Percentiles rank a stretch among this genome's conserved stretches.
phyloP scores from a whole-genome alignment of 805 yeast species.

The Metschnikowia borealis region DNA sequence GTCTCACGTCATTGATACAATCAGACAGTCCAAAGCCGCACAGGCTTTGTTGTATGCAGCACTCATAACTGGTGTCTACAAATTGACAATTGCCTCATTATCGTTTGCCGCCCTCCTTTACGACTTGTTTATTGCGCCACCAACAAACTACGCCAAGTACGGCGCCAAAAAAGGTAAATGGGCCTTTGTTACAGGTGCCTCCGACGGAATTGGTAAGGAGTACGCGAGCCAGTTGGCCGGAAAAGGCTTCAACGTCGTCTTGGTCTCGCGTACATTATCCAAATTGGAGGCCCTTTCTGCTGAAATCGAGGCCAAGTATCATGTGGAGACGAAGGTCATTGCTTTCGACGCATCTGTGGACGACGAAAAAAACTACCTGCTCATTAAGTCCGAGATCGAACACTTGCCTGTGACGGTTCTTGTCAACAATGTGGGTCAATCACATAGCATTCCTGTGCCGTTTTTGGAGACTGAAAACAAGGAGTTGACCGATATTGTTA shows the following conservation, averaged over 20 bases:
- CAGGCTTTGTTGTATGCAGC: constrained; percentile 24
- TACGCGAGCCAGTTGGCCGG: constrained; percentile 81
- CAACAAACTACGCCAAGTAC: constrained; percentile 57
- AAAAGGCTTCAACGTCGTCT: constrained; percentile 76
- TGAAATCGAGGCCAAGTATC: constrained; percentile 57
- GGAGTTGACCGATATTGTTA: constrained; percentile 76
- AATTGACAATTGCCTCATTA: constrained; percentile 48
- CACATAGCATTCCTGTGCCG: constrained; percentile 94
- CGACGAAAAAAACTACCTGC: constrained; percentile 50
- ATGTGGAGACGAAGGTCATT: constrained; percentile 59
- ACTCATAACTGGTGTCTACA: constrained; percentile 59
- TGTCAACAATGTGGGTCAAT: constrained; percentile 90
- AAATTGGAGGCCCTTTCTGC: constrained; percentile 65
- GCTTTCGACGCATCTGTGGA: constrained; percentile 80
- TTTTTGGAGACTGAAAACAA: constrained; percentile 72
- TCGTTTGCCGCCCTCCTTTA: constrained; percentile 50
- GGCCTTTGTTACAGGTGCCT: constrained; percentile 97
- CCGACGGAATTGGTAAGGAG: constrained; percentile 97
- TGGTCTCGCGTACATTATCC: constrained; percentile 78
- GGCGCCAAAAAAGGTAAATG: constrained; percentile 74
- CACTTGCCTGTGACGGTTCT: constrained; percentile 66
- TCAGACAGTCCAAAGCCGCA: constrained; percentile 13
- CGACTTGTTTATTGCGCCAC: constrained; percentile 63
- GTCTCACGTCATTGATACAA: constrained; percentile 3
- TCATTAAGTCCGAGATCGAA: constrained; percentile 44